Evolutionary conservation across 495 filamentous ascomycete genomes (phyloP), one percentile per base, ranked within the genome.

Genomic region (Friedmanniomyces endolithicus): DNA sequence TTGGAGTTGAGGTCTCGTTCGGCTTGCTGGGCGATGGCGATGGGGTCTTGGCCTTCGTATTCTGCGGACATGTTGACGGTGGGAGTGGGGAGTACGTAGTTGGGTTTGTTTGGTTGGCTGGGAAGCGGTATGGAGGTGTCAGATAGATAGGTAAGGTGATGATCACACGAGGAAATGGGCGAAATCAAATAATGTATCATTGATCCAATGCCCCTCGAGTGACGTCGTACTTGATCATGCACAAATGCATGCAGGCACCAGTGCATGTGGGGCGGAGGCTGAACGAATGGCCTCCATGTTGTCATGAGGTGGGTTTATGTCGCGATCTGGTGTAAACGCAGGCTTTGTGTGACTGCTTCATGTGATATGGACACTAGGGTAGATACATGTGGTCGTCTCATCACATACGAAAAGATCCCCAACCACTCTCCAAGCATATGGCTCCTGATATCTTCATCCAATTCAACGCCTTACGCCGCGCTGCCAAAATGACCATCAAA

Each of bases 1-100:
- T 75, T 63, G 48, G 72, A 71, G 67, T 80, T 79, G 34, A 81
- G 71, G 63, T 79, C 73, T 16, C 67, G 67, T 68, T 80, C 75
- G 25, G 76, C 72, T 48, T 74, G 64, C 61, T 71, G 61, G 17
- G 75, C 68, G 56, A 70, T 39, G 23, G 34, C 50, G 56, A 62
- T 53, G 41, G 64, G 68, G 59, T 69, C 68, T 62, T 67, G 43
- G 39, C 53, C 59, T 53, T 57, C 40, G 65, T 65, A 68, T 51
- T 63, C 64, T 46, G 34, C 17, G 4, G 65, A 64, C 64, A 67
- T 68, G 57, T 16, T 41, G 37, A 25, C 34, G 16, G 17, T 50
- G 24, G 11, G 44, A 9, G 44, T 47, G 44, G 25, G 2, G 7
- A 14, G 23, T 25, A 24, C 34, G 6, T 50, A 19, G 9, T 2